Evolutionary conservation across 1,284 basidiomycete genomes (phyloP), one percentile per base, ranked within the genome.

Genomic region (Tremellales sp.): DNA sequence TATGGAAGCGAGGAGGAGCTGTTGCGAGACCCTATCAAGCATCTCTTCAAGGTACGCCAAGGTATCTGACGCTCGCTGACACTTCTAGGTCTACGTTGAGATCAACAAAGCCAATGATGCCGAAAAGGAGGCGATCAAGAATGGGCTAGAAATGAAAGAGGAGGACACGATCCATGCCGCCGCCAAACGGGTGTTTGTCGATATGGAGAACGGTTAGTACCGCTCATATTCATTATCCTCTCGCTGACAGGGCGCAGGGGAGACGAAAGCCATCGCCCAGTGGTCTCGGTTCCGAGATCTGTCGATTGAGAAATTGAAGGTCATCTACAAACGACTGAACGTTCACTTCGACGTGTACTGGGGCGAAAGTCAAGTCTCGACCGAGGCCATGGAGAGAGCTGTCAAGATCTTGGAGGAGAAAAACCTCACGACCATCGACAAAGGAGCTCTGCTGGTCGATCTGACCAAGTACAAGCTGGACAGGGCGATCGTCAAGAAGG

Each of bases 211-310:
- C 53, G 88, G 76, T 71, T 28, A 50, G 64, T 57, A n/a, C n/a
- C n/a, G 51, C 24, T n/a, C 10, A n/a, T 40, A 18, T 40, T 13
- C 32, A 21, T 25, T 40, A 16, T 3, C 18, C 18, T n/a, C 22
- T 29, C 19, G 21, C 33, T 50, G 33, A 47, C 31, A 6, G 18
- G 5, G 7, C n/a, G n/a, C 44, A 74, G 74, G 88, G 28, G 90
- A 97, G 57, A 81, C 87, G 56, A 77, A 76, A 24, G 85, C 89
- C 3, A 79, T 98, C 32, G 79, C 78, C 46, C 84, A 95, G 68
- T 99, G 94, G 94, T 79, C 84, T 26, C 81, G 86, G 54, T 98
- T 95, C 87, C 86, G 95, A 38, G 85, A 89, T 60, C 75, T 95
- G 37, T 93, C 88, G 55, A 84, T 98, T 62, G 84, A 85, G 60